Base-by-base conservation (phyloP, 2,329 filamentous ascomycete genomes). In the Cladophialophora carrionii region DNA sequence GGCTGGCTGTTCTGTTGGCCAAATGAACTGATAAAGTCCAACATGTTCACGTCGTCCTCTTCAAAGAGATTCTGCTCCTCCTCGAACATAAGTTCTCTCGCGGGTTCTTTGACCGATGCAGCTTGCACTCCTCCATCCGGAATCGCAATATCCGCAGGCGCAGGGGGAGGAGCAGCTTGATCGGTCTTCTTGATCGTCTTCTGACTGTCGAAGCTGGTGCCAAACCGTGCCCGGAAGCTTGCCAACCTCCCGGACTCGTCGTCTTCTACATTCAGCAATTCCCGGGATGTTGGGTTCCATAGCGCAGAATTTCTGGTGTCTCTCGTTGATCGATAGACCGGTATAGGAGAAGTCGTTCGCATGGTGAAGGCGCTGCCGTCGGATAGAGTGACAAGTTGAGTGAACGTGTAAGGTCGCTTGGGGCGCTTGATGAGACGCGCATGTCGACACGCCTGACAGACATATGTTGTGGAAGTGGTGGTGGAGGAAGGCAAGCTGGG, bases 331-430 rank as follows among this genome's bases (percentile, higher is more conserved):
- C 82, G 81, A 78, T 88, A 87, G 65, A 88, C 80, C 7, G 87
- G 82, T 24, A 80, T 73, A 2, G 81, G 81, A 5, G 81, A 82
- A 54, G 80, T 82, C 49, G 81, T 83, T 70, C 81, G 81, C 71
- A 81, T 79, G 20, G 77, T 78, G 75, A 81, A 98, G 66, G 93
- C 90, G 74, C 87, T 90, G 72, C 95, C 95, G 82, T 99, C 95
- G 48, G 90, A 91, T 70, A 98, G 89, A 61, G 92, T 93, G 71
- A 99, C 84, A 66, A 99, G 86, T 80, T 99, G 95, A n/a, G 94
- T 97, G 83, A 97, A 98, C 71, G 89, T 91, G 84, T 97, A 98
- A 49, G 95, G 94, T 5, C 93, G 87, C 74, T 92, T 90, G n/a
- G 92, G 92, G 17, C 95, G 91, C 68, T 85, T 85, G 75, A 98